These are phyloP conservation scores for Sordariomycetes sp. DNA, from an alignment of 2,329 filamentous ascomycete species.

Conservation along the genomic window DNA sequence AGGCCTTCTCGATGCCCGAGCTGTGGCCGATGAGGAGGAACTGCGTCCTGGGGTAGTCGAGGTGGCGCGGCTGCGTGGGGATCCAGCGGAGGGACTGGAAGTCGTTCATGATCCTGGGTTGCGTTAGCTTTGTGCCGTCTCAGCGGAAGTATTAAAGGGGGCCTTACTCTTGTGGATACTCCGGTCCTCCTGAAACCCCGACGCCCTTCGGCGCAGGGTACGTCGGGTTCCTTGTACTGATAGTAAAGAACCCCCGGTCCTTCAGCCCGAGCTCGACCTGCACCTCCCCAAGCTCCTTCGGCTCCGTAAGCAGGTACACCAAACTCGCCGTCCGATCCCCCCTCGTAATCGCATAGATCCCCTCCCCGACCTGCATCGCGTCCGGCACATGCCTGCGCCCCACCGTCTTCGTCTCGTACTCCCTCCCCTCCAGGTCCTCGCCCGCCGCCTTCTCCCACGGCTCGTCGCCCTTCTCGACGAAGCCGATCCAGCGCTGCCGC, in stretches of 20 bases:
- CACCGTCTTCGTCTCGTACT: slow-evolving; percentile 67
- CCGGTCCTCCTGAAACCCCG: slow-evolving; percentile 51
- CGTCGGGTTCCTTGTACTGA: slow-evolving; percentile 72
- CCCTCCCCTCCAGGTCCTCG: slow-evolving; percentile 53
- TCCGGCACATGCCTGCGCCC: slow-evolving; percentile 59
- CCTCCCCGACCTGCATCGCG: slow-evolving; percentile 69
- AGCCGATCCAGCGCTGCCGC: slow-evolving; percentile 64
- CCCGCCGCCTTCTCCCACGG: slow-evolving; percentile 62
- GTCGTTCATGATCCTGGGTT: slow-evolving; percentile 53
- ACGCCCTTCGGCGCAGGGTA: slow-evolving; percentile 54
- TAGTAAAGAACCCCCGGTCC: slow-evolving; percentile 63
- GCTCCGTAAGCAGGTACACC: slow-evolving; percentile 69
- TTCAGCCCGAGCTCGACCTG: slow-evolving; percentile 66
- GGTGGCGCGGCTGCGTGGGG: slow-evolving; percentile 59
- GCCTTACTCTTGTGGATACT: slow-evolving; percentile 59
- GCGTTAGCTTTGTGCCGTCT: slow-evolving; percentile 2
- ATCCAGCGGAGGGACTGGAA: slow-evolving; percentile 68
- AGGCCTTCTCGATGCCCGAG: slow-evolving; percentile 1
- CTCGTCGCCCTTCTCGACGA: slow-evolving; percentile 65
- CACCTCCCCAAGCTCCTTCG: slow-evolving; percentile 56
- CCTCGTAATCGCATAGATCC: slow-evolving; percentile 71
- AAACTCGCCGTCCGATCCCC: slow-evolving; percentile 65
- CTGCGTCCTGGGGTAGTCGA: slow-evolving; percentile 67
- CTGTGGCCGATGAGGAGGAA: slow-evolving; percentile 67
- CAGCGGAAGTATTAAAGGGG: neutral